These are phyloP conservation scores for Borovskyia barvae DNA, from an alignment of 208 protist species.

Conservation along the genomic window DNA sequence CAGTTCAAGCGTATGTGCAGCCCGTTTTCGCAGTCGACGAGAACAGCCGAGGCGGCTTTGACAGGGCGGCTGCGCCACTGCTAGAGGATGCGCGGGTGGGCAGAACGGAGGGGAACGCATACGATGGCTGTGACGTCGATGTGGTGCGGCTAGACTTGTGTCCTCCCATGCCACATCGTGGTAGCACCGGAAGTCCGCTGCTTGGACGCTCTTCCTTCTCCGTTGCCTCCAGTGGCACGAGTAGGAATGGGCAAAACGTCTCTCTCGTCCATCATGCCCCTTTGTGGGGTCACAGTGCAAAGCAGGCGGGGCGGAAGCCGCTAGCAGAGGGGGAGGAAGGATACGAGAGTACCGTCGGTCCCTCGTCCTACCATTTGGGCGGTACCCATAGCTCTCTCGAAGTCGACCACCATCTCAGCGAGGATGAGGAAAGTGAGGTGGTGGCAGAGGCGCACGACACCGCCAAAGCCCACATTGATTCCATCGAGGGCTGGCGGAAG, in stretches of 20 bases:
- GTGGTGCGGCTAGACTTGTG: slow-evolving; percentile 10
- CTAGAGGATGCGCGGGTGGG: background rate
- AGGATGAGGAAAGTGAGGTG: no score
- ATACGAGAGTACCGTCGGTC: no score
- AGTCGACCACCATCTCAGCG: no score
- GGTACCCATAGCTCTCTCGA: no score
- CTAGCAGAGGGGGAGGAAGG: no score
- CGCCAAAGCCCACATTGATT: slow-evolving; percentile 19
- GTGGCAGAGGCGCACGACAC: background rate
- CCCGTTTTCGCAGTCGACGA: slow-evolving; percentile 15
- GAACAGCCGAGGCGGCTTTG: background rate
- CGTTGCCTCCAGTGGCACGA: background rate
- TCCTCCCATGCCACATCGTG: background rate
- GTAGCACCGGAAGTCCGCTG: background rate
- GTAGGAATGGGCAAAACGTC: no score
- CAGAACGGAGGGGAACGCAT: background rate
- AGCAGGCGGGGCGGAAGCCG: no score
- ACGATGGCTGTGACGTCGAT: background rate
- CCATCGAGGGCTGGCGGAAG: slow-evolving; percentile 33
- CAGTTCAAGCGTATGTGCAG: slow-evolving; percentile 14
- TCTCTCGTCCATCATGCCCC: no score
- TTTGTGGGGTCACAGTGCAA: no score
- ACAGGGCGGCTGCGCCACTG: background rate
- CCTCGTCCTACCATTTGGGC: no score
- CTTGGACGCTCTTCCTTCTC: slow-evolving; percentile 1